Conservation (phyloP, 2,329 filamentous ascomycete genomes). For the Fonsecaea monophora region DNA sequence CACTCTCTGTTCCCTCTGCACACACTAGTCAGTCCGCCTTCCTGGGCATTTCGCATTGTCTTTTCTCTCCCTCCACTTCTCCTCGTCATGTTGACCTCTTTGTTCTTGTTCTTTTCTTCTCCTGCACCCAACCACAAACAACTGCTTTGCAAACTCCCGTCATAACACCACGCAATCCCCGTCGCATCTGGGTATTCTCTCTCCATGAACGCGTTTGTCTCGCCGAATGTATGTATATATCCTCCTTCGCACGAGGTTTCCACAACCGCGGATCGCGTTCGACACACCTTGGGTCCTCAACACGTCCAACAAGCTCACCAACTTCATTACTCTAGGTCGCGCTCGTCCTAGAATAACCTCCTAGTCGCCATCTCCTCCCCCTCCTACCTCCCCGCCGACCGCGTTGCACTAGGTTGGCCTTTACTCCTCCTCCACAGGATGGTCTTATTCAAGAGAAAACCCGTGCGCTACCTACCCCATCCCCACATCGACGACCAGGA, state of each 20-base stretch:
- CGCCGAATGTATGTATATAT: conserved; percentile 33
- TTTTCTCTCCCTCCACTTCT: conserved; percentile 26
- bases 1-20: conserved; percentile 17
- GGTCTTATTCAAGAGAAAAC: conserved; percentile 97
- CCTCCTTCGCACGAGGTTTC: conserved; percentile 15
- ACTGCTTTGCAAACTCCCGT: conserved; percentile 12
- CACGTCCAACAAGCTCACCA: conserved; percentile 24
- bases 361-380: conserved; percentile 8
- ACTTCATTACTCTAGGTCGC: conserved; percentile 19
- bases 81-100: conserved; percentile 33
- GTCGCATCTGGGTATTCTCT: conserved; percentile 13
- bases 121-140: conserved; percentile 23
- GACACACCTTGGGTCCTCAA: conserved; percentile 2
- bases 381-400: conserved; percentile 11
- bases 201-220: conserved; percentile 35
- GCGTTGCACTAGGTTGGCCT: not conserved
- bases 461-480: conserved; percentile 78
- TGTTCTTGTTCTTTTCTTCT: conserved; percentile 9
- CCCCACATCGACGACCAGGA: conserved; percentile 79
- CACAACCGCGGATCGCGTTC: conserved; percentile 28
- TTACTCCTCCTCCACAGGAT: conserved; percentile 49
- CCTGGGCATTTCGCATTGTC: conserved; percentile 29
- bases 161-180: conserved; percentile 20
- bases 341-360: conserved; percentile 16
- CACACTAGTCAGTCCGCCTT: conserved; percentile 12